These are phyloP conservation scores for Zygoascus flipseniorum DNA, from an alignment of 805 yeast species.

Conservation along the genomic window DNA sequence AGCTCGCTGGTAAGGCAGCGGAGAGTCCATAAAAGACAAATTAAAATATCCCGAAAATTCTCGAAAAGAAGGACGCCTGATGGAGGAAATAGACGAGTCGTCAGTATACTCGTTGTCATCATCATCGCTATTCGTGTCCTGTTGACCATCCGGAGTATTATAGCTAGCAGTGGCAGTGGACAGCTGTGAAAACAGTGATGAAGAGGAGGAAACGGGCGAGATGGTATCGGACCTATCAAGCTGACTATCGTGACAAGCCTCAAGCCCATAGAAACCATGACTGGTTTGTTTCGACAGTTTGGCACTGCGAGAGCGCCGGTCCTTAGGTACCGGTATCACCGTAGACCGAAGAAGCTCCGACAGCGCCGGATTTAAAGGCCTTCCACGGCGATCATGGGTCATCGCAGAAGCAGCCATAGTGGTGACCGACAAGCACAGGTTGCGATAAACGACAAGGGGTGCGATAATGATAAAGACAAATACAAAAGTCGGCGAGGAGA, in stretches of 20 bases:
- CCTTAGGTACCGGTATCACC: conserved; percentile 13
- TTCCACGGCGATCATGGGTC: conserved; percentile 13
- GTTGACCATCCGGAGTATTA: background rate
- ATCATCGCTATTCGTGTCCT: conserved; percentile 1
- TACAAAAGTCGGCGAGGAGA: too few species aligned
- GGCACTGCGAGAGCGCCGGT: background rate
- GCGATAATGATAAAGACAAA: too few species aligned
- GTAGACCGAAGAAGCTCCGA: conserved; percentile 14
- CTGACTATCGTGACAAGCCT: background rate
- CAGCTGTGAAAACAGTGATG: background rate
- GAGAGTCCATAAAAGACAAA: background rate
- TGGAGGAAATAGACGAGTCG: background rate
- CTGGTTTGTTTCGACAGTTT: background rate
- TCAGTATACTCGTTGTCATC: conserved; percentile 5
- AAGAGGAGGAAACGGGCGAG: background rate
- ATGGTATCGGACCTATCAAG: background rate
- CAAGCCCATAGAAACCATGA: background rate
- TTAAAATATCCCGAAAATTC: background rate
- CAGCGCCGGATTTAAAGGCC: conserved; percentile 16
- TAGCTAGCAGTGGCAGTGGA: background rate
- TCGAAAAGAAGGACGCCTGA: background rate
- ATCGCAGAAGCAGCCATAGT: background rate
- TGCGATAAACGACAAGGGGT: too few species aligned
- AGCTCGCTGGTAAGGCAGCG: background rate
- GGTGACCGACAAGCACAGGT: too few species aligned